Conservation (phyloP, 306 rosid species). For the Mimosa pudica region DNA sequence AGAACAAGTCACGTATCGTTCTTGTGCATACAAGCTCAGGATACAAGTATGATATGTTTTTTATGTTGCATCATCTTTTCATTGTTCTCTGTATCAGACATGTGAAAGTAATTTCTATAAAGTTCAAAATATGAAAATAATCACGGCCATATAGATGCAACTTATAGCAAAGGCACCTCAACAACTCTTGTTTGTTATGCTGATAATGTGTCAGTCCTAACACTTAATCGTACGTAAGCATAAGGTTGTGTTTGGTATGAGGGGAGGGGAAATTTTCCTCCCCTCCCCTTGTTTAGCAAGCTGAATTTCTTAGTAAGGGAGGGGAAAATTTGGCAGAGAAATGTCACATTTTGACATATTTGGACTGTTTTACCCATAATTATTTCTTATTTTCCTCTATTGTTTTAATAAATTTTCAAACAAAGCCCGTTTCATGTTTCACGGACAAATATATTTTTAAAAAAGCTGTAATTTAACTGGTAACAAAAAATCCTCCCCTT, state of each 20-base stretch:
- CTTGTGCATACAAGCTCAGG: slow-evolving; percentile 90
- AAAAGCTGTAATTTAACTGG: too few relatives aligned
- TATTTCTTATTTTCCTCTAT: too few relatives aligned
- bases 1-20: slow-evolving; percentile 78
- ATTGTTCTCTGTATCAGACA: slow-evolving; percentile 17
- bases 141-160: slow-evolving; percentile 8
- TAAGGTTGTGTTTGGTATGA: neutral
- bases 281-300: too few relatives aligned
- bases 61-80: slow-evolving; percentile 24
- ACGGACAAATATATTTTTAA: too few relatives aligned
- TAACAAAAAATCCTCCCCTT: too few relatives aligned
- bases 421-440: too few relatives aligned
- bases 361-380: too few relatives aligned
- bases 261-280: too few relatives aligned
- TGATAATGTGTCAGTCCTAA: slow-evolving; percentile 20
- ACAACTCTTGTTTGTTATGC: slow-evolving; percentile 17
- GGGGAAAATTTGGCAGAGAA: too few relatives aligned
- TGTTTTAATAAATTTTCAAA: too few relatives aligned
- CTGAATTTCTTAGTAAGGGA: too few relatives aligned
- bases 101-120: slow-evolving; percentile 15
- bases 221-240: slow-evolving; percentile 10
- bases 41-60: slow-evolving; percentile 67
- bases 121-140: slow-evolving; percentile 21
- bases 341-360: too few relatives aligned
- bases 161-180: neutral